phyloP scores from a whole-genome alignment of 495 filamentous ascomycete species.

The Annulohypoxylon bovei region DNA sequence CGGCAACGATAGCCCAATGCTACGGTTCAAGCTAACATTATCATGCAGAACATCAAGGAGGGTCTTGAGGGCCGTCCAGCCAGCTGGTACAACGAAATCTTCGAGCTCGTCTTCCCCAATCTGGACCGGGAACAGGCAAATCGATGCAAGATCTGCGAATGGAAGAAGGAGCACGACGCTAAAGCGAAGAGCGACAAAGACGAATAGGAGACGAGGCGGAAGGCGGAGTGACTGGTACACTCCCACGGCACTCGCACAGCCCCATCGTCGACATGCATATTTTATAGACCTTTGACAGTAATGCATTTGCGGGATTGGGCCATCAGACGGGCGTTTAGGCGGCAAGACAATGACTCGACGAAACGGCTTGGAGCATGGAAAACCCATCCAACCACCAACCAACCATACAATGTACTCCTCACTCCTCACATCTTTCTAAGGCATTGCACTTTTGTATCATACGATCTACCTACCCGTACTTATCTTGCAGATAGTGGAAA shows the following conservation, averaged over 20 bases:
- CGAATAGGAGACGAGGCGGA: slow-evolving; percentile 44
- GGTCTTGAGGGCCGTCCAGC: slow-evolving; percentile 90
- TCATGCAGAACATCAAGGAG: slow-evolving; percentile 89
- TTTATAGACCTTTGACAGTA: slow-evolving; percentile 39
- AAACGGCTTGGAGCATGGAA: slow-evolving; percentile 25
- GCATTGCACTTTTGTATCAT: slow-evolving; percentile 37
- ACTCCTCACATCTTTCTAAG: slow-evolving; percentile 35
- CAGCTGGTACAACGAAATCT: slow-evolving; percentile 94
- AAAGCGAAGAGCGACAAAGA: slow-evolving; percentile 52
- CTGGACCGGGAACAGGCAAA: slow-evolving; percentile 79
- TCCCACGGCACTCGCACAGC: slow-evolving; percentile 25
- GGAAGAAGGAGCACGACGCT: slow-evolving; percentile 63
- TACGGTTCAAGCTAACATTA: slow-evolving; percentile 49
- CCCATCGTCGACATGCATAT: slow-evolving; percentile 42
- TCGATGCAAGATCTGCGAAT: slow-evolving; percentile 69
- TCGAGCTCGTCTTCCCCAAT: slow-evolving; percentile 86
- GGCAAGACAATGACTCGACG: slow-evolving; percentile 43
- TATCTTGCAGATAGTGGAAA: slow-evolving; percentile 23
- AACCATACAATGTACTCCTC: slow-evolving; percentile 38
- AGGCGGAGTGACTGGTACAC: slow-evolving; percentile 26
- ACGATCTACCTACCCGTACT: slow-evolving; percentile 24
- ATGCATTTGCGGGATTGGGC: slow-evolving; percentile 44
- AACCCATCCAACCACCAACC: slow-evolving; percentile 17
- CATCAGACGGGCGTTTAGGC: slow-evolving; percentile 44
- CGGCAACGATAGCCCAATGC: slow-evolving; percentile 30